Percentiles rank a stretch among this genome's conserved stretches.
Conservation (phyloP, 345 rosid species). For the Acer saccharum region DNA sequence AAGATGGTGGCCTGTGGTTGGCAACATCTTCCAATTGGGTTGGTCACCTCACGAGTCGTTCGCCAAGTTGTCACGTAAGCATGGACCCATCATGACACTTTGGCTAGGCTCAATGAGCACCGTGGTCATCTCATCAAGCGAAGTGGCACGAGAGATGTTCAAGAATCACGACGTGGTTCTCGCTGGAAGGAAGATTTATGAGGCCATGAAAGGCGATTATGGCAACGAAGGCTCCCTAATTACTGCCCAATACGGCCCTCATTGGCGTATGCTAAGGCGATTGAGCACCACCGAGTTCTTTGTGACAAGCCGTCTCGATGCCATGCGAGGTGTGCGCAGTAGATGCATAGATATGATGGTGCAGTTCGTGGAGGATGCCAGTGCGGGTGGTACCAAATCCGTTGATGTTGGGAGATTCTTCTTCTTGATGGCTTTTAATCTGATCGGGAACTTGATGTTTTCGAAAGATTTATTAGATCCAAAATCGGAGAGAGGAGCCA, state of each 20-base stretch:
- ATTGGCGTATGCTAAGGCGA: conserved; percentile 78
- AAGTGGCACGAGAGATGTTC: conserved; percentile 71
- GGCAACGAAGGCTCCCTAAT: conserved; percentile 66
- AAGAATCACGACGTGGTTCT: conserved; percentile 68
- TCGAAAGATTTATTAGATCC: conserved; percentile 70
- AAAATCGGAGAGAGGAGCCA: conserved; percentile 55
- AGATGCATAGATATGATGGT: conserved; percentile 61
- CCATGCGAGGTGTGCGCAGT: conserved; percentile 44
- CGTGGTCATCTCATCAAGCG: conserved; percentile 68
- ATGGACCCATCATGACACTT: conserved; percentile 80
- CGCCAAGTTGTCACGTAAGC: conserved; percentile 41
- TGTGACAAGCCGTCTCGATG: conserved; percentile 59
- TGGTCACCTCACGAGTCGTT: conserved; percentile 58
- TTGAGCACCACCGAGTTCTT: conserved; percentile 70
- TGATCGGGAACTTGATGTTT: conserved; percentile 68
- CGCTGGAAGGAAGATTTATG: conserved; percentile 80
- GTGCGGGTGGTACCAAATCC: conserved; percentile 40
- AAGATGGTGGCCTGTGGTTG: conserved; percentile 59
- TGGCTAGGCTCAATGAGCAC: conserved; percentile 75
- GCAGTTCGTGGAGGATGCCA: conserved; percentile 41
- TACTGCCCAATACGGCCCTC: conserved; percentile 74
- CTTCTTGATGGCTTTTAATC: conserved; percentile 72
- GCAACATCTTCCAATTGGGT: conserved; percentile 63
- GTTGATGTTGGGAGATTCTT: conserved; percentile 63
- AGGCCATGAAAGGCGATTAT: conserved; percentile 64